Base-by-base conservation (phyloP, 768 basidiomycete species). In the Lentinula edodes region DNA sequence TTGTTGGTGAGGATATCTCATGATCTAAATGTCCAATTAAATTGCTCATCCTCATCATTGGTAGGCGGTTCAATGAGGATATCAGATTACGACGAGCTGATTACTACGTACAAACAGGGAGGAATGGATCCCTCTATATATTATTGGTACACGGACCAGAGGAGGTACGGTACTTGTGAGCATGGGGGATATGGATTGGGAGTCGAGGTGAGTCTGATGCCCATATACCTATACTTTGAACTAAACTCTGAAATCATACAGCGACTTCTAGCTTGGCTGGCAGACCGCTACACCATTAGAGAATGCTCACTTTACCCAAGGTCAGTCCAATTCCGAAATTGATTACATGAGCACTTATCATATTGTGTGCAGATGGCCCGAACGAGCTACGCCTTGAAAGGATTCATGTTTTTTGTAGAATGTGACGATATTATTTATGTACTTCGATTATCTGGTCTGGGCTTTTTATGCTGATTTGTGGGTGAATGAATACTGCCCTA, bases 141-240 rank as follows among this genome's bases (percentile, higher is more conserved):
- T 76, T 95, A 94, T 74, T 95, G 93, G 93, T 98, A 92, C 78
- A 95, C 92, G 9, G 97, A 98, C 72, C 92, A 95, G 80, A 86
- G 97, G 68, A 97, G 96, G 79, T 98, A 98, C 71, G 97, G 97
- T 7, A 97, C 96, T 2, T 94, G 91, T 73, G 91, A 95, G 68
- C 96, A 98, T 72, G 97, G 97, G 54, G 96, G 97, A 43, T 99
- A 98, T 71, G 97, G 96, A 39, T 78, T 98, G n/a, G 95, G 95
- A 61, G 85, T 96, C 36, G 94, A 95, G 83, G 93, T 91, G 48
- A 50, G 86, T 68, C n/a, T 53, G n/a, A 0, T 48, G 8, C 15
- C 46, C n/a, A n/a, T 16, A 48, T 15, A 42, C 18, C 28, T 43
- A 9, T 28, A 52, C 13, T 10, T 39, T 63, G 48, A 45, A 46